Base-by-base conservation (phyloP, 208 protist genomes). In the Leishmania major region DNA sequence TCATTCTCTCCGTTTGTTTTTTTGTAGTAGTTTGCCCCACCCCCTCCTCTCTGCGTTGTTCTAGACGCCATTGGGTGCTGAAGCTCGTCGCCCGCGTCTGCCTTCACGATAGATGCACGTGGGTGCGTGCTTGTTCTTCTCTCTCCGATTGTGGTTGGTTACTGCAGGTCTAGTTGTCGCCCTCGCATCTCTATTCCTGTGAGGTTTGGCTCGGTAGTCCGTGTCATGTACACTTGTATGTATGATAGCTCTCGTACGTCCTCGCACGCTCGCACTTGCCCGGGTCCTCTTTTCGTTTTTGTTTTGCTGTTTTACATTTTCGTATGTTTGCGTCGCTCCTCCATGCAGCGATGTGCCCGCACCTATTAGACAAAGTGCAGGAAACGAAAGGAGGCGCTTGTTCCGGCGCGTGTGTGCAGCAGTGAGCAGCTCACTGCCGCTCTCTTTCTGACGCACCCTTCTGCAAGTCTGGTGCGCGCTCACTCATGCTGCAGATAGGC, bases 1-100 rank as follows among this genome's bases (percentile, higher is more conserved):
- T 59, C 13, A 57, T 25, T 25, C 72, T 79, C 60, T 75, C 57
- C 60, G 19, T 79, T 43, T 74, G 59, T 64, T 4, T 74, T 22
- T 40, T 64, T 22, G 17, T 45, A 13, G 13, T 31, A 35, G 6
- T 62, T 1, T 40, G 1, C 47, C 75, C 28, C 47, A 66, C 59
- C 43, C 57, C 51, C 13, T 45, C 37, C 40, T 73, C 35, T 77
- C 70, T 25, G 22, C 77, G 6, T 37, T 49, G n/a, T 17, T 64
- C 7, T 55, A 6, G 28, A 25, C 28, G 47, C 19, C 22, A 40
- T 71, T 49, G 45, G n/a, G 22, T 40, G 62, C 28, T 19, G 15
- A 69, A 0, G 62, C 15, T 69, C 31, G 17, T 69, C 15, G 28
- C 13, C 31, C 31, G 1, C 72, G 19, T 59, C 11, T 43, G 43